These are phyloP conservation scores for Suillus lakei DNA, from an alignment of 768 basidiomycete genomes.

Conservation along the genomic window DNA sequence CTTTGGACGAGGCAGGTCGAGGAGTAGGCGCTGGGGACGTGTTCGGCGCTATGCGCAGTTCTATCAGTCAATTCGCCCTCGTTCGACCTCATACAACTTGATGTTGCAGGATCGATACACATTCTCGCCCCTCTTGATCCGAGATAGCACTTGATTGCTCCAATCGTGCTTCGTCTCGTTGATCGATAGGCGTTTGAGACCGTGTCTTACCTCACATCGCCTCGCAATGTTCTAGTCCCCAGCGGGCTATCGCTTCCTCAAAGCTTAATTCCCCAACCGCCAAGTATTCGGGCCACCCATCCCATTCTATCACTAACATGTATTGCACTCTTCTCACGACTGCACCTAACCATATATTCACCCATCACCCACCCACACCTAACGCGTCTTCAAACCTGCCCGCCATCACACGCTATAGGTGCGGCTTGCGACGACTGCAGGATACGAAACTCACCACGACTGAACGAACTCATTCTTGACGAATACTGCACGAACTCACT, in stretches of 20 bases:
- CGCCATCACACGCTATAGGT: slow-evolving; percentile 16
- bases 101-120: slow-evolving; percentile 42
- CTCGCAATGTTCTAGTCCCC: slow-evolving; percentile 22
- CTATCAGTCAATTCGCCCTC: slow-evolving; percentile 27
- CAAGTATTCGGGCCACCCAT: slow-evolving; percentile 17
- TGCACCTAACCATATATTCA: slow-evolving; percentile 30
- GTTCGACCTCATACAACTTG: slow-evolving; percentile 38
- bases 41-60: slow-evolving; percentile 38
- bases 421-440: slow-evolving; percentile 37
- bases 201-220: slow-evolving; percentile 31
- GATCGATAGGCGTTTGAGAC: slow-evolving; percentile 47
- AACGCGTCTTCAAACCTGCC: slow-evolving; percentile 22
- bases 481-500: slow-evolving; percentile 36
- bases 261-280: slow-evolving; percentile 27
- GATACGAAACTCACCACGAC: slow-evolving; percentile 33
- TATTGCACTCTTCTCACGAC: slow-evolving; percentile 23
- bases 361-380: slow-evolving; percentile 21
- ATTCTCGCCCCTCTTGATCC: slow-evolving; percentile 36
- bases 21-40: slow-evolving; percentile 35
- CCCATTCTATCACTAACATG: slow-evolving; percentile 26
- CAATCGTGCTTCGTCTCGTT: slow-evolving; percentile 43
- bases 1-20: slow-evolving; percentile 30
- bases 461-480: slow-evolving; percentile 42
- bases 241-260: slow-evolving; percentile 35
- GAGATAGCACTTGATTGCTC: slow-evolving; percentile 34